phyloP scores from a whole-genome alignment of 495 filamentous ascomycete genomes.

The Articulospora tetracladia region DNA sequence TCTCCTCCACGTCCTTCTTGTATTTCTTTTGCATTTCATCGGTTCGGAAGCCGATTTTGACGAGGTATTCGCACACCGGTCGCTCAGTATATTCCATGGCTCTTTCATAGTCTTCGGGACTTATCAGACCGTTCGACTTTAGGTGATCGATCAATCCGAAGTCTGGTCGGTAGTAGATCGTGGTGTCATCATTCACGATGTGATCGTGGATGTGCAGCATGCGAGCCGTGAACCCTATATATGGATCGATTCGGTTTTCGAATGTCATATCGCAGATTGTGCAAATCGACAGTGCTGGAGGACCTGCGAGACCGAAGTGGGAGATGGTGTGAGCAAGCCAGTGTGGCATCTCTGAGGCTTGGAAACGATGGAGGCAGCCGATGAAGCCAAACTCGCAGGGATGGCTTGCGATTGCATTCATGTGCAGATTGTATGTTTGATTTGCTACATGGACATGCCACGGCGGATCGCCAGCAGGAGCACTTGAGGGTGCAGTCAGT shows the following conservation, averaged over 20 bases:
- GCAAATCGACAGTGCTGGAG: slow-evolving; percentile 37
- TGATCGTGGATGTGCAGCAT: slow-evolving; percentile 43
- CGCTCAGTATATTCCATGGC: slow-evolving; percentile 13
- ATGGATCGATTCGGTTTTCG: slow-evolving; percentile 1
- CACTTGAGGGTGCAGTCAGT: not conserved
- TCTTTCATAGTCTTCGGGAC: slow-evolving; percentile 7
- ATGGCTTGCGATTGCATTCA: not conserved
- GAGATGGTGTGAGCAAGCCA: slow-evolving; percentile 42
- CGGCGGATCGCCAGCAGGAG: not conserved
- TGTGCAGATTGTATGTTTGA: not conserved
- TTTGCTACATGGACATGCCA: not conserved
- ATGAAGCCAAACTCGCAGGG: slow-evolving; percentile 17
- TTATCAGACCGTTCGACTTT: not conserved
- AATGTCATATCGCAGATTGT: slow-evolving; percentile 41
- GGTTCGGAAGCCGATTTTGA: not conserved
- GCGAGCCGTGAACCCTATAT: slow-evolving; percentile 22
- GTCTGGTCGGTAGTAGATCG: slow-evolving; percentile 32
- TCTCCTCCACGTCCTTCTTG: not conserved
- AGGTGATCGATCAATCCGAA: slow-evolving; percentile 24
- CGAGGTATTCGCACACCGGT: not conserved
- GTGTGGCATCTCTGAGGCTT: slow-evolving; percentile 25
- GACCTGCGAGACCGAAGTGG: slow-evolving; percentile 26
- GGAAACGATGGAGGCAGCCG: slow-evolving; percentile 25
- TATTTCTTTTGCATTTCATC: slow-evolving; percentile 11
- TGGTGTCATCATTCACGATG: slow-evolving; percentile 14